Percentiles rank a stretch among this genome's conserved stretches.
Conservation (phyloP, 352 stramenopile genomes). For the Blastocystis sp. region DNA sequence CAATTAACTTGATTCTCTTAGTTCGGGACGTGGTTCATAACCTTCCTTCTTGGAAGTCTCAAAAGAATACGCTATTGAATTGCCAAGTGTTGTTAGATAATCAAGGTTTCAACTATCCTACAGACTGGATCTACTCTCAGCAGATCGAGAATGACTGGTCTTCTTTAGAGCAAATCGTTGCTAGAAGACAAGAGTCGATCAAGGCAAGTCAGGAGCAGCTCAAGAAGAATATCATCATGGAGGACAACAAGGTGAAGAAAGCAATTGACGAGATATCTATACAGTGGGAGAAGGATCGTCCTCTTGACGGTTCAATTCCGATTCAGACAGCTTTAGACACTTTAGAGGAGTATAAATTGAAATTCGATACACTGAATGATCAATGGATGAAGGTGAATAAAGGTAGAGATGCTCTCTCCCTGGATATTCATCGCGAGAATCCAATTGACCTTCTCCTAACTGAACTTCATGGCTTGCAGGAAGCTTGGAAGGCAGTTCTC, state of each 20-base stretch:
- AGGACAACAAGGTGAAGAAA: conserved; percentile 81
- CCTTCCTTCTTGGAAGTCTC: conserved; percentile 67
- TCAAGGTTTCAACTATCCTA: conserved; percentile 86
- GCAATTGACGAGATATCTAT: conserved; percentile 69
- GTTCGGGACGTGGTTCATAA: conserved; percentile 73
- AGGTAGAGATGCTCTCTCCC: conserved; percentile 87
- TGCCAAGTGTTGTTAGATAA: conserved; percentile 89
- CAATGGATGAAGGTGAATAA: conserved; percentile 88
- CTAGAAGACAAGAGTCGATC: conserved; percentile 76
- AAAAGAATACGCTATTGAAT: conserved; percentile 81
- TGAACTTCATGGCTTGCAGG: conserved; percentile 88
- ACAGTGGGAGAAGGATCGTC: conserved; percentile 75
- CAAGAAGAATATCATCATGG: conserved; percentile 89
- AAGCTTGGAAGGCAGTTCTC: conserved; percentile 91
- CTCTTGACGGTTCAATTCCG: conserved; percentile 73
- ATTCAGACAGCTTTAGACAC: conserved; percentile 72
- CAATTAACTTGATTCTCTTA: conserved; percentile 82
- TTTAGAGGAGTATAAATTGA: conserved; percentile 75
- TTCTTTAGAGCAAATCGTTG: conserved; percentile 80
- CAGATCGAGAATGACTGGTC: conserved; percentile 91
- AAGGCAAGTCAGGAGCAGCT: conserved; percentile 90
- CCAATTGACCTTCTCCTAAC: conserved; percentile 68
- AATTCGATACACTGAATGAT: conserved; percentile 72
- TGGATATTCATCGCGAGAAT: conserved; percentile 74
- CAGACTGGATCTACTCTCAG: conserved; percentile 90